These are phyloP conservation scores for Aspergillus sp. DNA, from an alignment of 2,329 filamentous ascomycete genomes.

Conservation along the genomic window DNA sequence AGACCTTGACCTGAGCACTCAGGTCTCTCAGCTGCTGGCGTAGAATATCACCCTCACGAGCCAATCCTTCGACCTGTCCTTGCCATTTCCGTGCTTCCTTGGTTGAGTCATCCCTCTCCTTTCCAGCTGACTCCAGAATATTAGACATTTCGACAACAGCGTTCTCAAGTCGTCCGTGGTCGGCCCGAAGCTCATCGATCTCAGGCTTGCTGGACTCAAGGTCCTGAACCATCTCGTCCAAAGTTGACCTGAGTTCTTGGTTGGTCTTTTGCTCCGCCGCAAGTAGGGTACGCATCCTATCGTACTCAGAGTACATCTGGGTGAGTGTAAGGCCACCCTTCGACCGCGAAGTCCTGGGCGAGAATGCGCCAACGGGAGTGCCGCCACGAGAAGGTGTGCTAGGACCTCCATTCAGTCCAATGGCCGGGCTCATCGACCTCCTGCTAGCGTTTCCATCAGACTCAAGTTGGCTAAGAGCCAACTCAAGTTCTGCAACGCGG, in stretches of 20 bases:
- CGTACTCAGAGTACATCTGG: constrained; percentile 56
- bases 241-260: constrained; percentile 63
- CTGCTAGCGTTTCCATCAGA: constrained; percentile 40
- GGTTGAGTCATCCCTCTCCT: constrained; percentile 68
- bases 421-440: constrained; percentile 47
- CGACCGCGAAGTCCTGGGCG: constrained; percentile 47
- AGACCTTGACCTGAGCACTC: constrained; percentile 79
- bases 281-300: constrained; percentile 58
- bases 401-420: constrained; percentile 43
- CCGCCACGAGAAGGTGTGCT: constrained; percentile 44
- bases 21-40: constrained; percentile 82
- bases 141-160: constrained; percentile 79
- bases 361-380: constrained; percentile 43
- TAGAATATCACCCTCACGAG: constrained; percentile 65
- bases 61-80: constrained; percentile 55
- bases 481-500: constrained; percentile 57
- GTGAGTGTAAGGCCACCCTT: constrained; percentile 52
- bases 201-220: constrained; percentile 82
- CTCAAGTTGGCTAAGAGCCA: constrained; percentile 53
- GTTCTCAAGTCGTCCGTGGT: constrained; percentile 69
- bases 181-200: constrained; percentile 72
- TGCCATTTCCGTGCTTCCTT: constrained; percentile 73
- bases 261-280: constrained; percentile 65
- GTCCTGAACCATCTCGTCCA: constrained; percentile 79
- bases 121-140: constrained; percentile 71